These are phyloP conservation scores for Oidium heveae DNA, from an alignment of 2,329 filamentous ascomycete species.

Conservation along the genomic window DNA sequence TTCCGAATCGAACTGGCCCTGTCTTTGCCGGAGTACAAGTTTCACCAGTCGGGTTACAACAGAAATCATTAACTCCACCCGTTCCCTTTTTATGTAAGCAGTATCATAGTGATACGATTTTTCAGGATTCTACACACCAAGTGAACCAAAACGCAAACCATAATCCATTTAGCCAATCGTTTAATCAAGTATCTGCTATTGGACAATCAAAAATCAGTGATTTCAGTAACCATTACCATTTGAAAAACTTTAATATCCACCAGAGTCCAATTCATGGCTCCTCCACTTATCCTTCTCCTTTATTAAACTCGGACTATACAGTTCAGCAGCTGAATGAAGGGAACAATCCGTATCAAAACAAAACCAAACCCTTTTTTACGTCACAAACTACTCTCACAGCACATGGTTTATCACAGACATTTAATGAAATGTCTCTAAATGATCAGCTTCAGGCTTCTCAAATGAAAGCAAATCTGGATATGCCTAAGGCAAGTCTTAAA, in stretches of 20 bases:
- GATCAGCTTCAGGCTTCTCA: not conserved
- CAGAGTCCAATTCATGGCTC: constrained; percentile 10
- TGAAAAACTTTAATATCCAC: constrained; percentile 9
- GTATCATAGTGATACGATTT: constrained; percentile 11
- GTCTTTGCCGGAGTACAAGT: constrained; percentile 21
- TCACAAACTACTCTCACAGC: not conserved
- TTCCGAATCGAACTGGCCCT: constrained; percentile 46
- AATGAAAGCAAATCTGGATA: constrained; percentile 14
- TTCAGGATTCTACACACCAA: constrained; percentile 10
- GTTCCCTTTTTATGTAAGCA: constrained; percentile 13
- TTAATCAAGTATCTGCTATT: constrained; percentile 4
- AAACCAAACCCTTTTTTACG: not conserved
- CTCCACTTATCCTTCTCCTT: constrained; percentile 15
- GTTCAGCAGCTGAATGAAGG: constrained; percentile 7
- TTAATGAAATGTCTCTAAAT: not conserved
- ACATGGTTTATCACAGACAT: not conserved
- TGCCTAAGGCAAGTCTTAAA: constrained; percentile 21
- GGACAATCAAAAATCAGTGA: constrained; percentile 15
- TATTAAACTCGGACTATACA: constrained; percentile 4
- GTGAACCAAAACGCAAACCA: constrained; percentile 7
- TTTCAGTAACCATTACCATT: constrained; percentile 17
- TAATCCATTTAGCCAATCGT: constrained; percentile 13
- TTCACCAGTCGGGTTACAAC: constrained; percentile 16
- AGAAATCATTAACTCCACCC: constrained; percentile 14
- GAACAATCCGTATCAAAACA: constrained; percentile 8